phyloP scores from a whole-genome alignment of 106 monocot genomes.

The Narthecium ossifragum region DNA sequence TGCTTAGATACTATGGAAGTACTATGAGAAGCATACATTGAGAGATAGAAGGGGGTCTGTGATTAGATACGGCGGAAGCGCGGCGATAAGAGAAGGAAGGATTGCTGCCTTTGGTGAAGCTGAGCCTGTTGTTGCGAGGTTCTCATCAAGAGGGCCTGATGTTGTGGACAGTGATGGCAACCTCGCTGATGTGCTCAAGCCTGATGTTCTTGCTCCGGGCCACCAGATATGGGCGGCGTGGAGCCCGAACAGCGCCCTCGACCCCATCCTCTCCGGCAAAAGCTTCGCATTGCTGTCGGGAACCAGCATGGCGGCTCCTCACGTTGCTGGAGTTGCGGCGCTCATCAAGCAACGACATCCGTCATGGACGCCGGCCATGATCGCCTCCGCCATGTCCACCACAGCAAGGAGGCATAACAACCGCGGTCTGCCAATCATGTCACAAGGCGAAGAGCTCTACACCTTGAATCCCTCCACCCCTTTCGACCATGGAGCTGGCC shows the following conservation, averaged over 20 bases:
- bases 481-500: slow-evolving; percentile 66
- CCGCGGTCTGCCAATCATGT: slow-evolving; percentile 34
- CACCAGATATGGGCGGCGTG: slow-evolving; percentile 81
- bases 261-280: slow-evolving; percentile 47
- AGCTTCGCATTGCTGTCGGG: slow-evolving; percentile 69
- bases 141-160: slow-evolving; percentile 78
- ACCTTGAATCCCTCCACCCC: slow-evolving; percentile 43
- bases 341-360: slow-evolving; percentile 51
- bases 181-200: slow-evolving; percentile 70
- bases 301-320: slow-evolving; percentile 87
- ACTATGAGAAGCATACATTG: slow-evolving; percentile 51
- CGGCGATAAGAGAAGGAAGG: slow-evolving; percentile 61
- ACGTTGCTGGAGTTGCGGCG: slow-evolving; percentile 69
- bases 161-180: slow-evolving; percentile 18
- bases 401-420: slow-evolving; percentile 40
- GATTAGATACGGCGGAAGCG: slow-evolving; percentile 25
- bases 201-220: slow-evolving; percentile 71
- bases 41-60: slow-evolving; percentile 15
- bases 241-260: slow-evolving; percentile 43
- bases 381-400: slow-evolving; percentile 58
- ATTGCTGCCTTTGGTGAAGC: slow-evolving; percentile 26
- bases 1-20: slow-evolving; percentile 39
- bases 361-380: slow-evolving; percentile 58
- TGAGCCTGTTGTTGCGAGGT: slow-evolving; percentile 36
- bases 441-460: slow-evolving; percentile 29